phyloP scores from a whole-genome alignment of 345 rosid genomes.

The Brassica nigra region DNA sequence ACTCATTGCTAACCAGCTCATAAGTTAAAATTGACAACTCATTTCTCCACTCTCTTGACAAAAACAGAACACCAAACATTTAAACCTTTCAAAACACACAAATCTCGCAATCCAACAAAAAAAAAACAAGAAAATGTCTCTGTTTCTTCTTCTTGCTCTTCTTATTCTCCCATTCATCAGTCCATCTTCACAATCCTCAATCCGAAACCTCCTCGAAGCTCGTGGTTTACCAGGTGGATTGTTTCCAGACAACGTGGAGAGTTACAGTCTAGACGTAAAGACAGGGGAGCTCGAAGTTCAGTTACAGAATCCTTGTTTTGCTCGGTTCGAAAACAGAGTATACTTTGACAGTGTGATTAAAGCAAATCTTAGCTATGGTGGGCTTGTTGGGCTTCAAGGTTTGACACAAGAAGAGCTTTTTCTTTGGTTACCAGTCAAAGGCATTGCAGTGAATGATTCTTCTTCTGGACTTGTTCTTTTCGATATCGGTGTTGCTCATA shows the following conservation, averaged over 20 bases:
- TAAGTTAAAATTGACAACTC: conserved; percentile 39
- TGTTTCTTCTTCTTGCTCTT: conserved; percentile 40
- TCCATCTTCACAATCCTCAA: conserved; percentile 41
- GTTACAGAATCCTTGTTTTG: conserved; percentile 68
- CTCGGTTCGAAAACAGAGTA: conserved; percentile 74
- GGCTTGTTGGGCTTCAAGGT: conserved; percentile 76
- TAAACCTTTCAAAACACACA: conserved; percentile 36
- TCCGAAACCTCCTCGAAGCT: conserved; percentile 62
- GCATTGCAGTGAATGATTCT: conserved; percentile 73
- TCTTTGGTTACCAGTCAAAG: conserved; percentile 83
- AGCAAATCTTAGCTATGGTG: conserved; percentile 86
- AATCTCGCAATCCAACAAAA: conserved; percentile 12
- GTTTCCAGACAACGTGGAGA: conserved; percentile 68
- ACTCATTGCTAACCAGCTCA: conserved; percentile 44
- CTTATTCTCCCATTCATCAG: conserved; percentile 31
- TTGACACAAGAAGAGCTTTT: conserved; percentile 81
- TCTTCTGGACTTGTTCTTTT: conserved; percentile 78
- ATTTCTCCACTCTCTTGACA: conserved; percentile 40
- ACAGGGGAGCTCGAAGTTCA: conserved; percentile 64
- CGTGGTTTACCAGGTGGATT: conserved; percentile 86
- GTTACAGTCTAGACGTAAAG: conserved; percentile 53
- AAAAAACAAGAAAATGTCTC: conserved; percentile 39
- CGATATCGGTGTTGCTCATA: conserved; percentile 83
- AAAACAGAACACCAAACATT: conserved; percentile 42
- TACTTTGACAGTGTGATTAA: conserved; percentile 64